phyloP scores from a whole-genome alignment of 306 rosid genomes.

The Pueraria montana region DNA sequence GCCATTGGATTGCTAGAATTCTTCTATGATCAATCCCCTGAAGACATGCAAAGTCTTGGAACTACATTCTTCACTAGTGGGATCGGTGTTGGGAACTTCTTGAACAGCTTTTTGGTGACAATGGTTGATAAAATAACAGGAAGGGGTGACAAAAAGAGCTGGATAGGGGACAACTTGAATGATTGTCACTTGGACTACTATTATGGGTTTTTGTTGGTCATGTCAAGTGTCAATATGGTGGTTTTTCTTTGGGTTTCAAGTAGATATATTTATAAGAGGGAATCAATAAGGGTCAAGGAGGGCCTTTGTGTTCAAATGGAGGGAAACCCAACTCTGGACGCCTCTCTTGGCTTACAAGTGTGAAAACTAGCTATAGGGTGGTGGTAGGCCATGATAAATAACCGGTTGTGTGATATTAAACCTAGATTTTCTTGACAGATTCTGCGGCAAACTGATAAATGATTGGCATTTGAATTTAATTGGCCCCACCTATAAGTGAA shows the following conservation, averaged over 20 bases:
- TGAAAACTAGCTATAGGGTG: conserved; percentile 27
- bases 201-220: conserved; percentile 72
- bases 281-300: conserved; percentile 50
- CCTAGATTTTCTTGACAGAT: conserved; percentile 12
- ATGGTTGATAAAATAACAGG: conserved; percentile 72
- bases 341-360: conserved; percentile 61
- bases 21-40: conserved; percentile 95
- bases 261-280: conserved; percentile 60
- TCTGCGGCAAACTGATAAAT: conserved; percentile 25
- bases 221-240: conserved; percentile 51
- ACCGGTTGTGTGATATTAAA: conserved; percentile 27
- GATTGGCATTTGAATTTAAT: conserved; percentile 27
- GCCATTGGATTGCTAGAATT: conserved; percentile 89
- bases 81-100: conserved; percentile 81
- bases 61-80: conserved; percentile 81
- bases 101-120: conserved; percentile 83
- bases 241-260: conserved; percentile 61
- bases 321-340: conserved; percentile 52
- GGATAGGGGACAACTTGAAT: conserved; percentile 89
- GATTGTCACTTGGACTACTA: conserved; percentile 87
- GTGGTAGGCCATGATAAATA: conserved; percentile 13
- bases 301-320: conserved; percentile 55
- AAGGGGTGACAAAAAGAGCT: conserved; percentile 64
- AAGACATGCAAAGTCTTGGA: conserved; percentile 88
- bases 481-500: conserved; percentile 18